Conservation (phyloP, 208 protist genomes). For the Trypanosoma platydactyli region DNA sequence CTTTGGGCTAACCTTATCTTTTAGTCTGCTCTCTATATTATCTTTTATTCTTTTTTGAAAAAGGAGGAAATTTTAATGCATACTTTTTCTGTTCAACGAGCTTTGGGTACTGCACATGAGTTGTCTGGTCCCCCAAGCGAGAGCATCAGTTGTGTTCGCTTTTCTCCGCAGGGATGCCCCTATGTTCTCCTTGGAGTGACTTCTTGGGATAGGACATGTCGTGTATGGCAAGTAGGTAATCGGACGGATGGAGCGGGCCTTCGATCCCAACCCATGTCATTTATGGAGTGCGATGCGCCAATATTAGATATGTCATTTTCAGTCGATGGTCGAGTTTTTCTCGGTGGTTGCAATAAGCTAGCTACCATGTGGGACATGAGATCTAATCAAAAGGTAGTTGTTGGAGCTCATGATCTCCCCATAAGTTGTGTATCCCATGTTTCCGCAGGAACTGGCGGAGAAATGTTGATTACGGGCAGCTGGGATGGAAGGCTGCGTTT, state of each 20-base stretch:
- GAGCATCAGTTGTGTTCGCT: conserved; percentile 68
- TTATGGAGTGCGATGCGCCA: conserved; percentile 46
- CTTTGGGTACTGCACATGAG: conserved; percentile 31
- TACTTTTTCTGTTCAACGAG: conserved; percentile 17
- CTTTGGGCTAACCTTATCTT: too few relatives aligned
- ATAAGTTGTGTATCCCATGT: conserved; percentile 75
- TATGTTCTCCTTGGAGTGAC: conserved; percentile 59
- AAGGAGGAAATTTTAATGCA: conserved; percentile 11
- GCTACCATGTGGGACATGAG: conserved; percentile 78
- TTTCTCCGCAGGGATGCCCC: conserved; percentile 62
- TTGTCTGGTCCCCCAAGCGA: conserved; percentile 56
- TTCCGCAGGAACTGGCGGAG: conserved; percentile 31
- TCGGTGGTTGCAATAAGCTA: conserved; percentile 72
- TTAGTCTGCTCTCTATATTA: too few relatives aligned
- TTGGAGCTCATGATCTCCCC: conserved; percentile 82
- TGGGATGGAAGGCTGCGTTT: conserved; percentile 86
- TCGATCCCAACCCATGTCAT: conserved; percentile 47
- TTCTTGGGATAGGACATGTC: conserved; percentile 76
- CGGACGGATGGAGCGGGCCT: conserved; percentile 26
- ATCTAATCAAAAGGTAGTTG: conserved; percentile 60
- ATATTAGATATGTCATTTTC: conserved; percentile 72
- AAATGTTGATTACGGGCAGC: conserved; percentile 80
- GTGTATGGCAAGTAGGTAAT: conserved; percentile 69
- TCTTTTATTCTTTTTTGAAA: conserved; percentile 11
- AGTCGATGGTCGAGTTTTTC: conserved; percentile 72